Evolutionary conservation across 2,329 filamentous ascomycete species (phyloP), one percentile per base, ranked within the genome.

Genomic region (Cladosporium velox): DNA sequence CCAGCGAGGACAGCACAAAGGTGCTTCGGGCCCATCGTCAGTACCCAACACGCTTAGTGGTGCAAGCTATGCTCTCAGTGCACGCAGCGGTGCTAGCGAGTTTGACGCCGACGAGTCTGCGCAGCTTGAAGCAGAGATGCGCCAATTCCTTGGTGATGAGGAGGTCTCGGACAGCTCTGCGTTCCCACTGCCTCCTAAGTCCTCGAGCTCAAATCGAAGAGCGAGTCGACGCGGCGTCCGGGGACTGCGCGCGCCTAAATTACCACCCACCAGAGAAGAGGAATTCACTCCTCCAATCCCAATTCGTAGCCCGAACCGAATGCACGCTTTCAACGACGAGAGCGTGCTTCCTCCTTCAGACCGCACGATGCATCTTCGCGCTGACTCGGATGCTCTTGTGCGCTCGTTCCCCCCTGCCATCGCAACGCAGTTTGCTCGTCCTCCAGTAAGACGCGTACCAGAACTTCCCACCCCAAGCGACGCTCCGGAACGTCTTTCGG

Each of bases 261-360:
- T 59, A 30, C 63, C 54, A 14, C 54, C 54, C 18, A 65, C 63
- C 11, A 59, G 67, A 21, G 69, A 70, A 58, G 70, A 70, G 49
- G 65, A 67, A 11, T 35, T 49, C 24, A 38, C 61, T 12, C 67
- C 65, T 30, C 57, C 67, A 3, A 61, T 72, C 1, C 70, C 70
- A 3, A 63, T 44, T 8, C 69, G 68, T 15, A 72, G 70, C 34
- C 69, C 70, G 2, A 67, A 70, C 34, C 68, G 68, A n/a, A 57
- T 49, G 35, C 51, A 26, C 8, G 12, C 14, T 12, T 64, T 57
- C 35, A 54, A 41, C 24, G 61, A 64, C 10, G 61, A 64, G 35
- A 64, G 61, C 38, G 61, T 64, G 14, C 38, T 64, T 11, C 61
- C 61, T 34, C 61, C 51, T 24, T 35, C 32, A 32, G 49, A 55